Evolutionary conservation across 2,329 filamentous ascomycete species (phyloP), one percentile per base, ranked within the genome.

Genomic region (Colletotrichum euphorbiae): DNA sequence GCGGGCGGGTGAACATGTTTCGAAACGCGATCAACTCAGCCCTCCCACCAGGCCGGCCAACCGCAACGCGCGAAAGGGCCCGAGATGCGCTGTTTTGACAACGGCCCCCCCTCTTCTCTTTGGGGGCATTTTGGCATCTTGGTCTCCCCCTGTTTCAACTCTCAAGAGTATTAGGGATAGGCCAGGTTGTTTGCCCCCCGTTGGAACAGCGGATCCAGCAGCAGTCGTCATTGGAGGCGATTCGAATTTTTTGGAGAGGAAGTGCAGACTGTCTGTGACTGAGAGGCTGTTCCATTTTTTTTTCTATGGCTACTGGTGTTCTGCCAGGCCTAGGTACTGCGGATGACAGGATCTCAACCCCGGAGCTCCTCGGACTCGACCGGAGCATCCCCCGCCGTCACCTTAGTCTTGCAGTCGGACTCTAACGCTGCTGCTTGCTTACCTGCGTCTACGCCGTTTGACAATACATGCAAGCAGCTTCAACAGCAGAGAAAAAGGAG

Each of bases 111-210:
- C 50, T 12, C 21, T 4, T 24, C 21, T 24, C 38, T n/a, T n/a
- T n/a, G n/a, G 48, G 19, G 24, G 13, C 46, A 54, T 24, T 60
- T 28, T 55, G 65, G 24, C 46, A 21, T 21, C 52, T 40, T 52
- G 28, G 64, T n/a, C 19, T 24, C 60, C 60, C 59, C 64, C 65
- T 67, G 65, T 67, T 67, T 68, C 65, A n/a, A n/a, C n/a, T n/a
- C n/a, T n/a, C n/a, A 68, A 54, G 61, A 62, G 40, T 55, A 68
- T 52, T 68, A 54, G 48, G 56, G 36, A 15, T 15, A 15, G 36
- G 7, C 2, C 36, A 38, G 9, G 36, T 11, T 33, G 42, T 54
- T 45, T 45, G 3, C 9, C 6, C 9, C 6, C 28, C 19, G 15
- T 19, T 6, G 28, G 31, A 13, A 54, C 13, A 38, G 50, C 31